Evolutionary conservation across 1,284 basidiomycete genomes (phyloP).

Genomic region (Ceratobasidium papillatum): DNA sequence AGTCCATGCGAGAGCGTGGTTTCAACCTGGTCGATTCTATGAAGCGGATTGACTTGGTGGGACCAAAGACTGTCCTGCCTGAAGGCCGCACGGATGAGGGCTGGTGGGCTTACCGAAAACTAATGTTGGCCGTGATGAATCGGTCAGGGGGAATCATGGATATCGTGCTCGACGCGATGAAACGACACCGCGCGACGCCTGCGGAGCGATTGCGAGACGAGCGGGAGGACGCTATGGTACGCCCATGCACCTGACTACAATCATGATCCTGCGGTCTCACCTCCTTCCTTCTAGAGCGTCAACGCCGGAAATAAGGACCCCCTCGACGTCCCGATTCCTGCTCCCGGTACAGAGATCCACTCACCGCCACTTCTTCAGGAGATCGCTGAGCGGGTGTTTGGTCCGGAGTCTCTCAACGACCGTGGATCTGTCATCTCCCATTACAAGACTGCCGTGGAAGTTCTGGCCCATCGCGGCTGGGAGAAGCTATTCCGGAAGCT

Average conservation of each 20-base stretch:
- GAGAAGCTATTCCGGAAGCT: not conserved
- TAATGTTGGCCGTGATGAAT: not conserved
- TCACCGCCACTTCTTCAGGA: not conserved
- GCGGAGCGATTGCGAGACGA: not conserved
- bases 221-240: not conserved
- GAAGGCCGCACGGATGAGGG: conserved; percentile 1
- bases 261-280: not conserved
- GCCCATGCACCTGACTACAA: not conserved
- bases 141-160: not conserved
- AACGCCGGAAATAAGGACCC: not conserved
- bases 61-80: not conserved
- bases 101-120: not conserved
- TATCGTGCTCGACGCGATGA: not conserved
- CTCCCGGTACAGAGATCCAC: too few species aligned
- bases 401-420: not conserved
- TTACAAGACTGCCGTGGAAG: not conserved
- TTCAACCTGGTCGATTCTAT: not conserved
- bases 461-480: not conserved
- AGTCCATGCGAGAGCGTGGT: not conserved
- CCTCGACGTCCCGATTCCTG: not conserved
- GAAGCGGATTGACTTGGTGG: not conserved
- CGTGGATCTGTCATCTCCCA: not conserved
- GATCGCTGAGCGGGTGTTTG: not conserved
- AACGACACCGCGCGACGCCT: not conserved
- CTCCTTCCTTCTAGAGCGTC: too few species aligned